Base-by-base conservation (phyloP, 2,329 filamentous ascomycete genomes). In the Cladosporium halotolerans region DNA sequence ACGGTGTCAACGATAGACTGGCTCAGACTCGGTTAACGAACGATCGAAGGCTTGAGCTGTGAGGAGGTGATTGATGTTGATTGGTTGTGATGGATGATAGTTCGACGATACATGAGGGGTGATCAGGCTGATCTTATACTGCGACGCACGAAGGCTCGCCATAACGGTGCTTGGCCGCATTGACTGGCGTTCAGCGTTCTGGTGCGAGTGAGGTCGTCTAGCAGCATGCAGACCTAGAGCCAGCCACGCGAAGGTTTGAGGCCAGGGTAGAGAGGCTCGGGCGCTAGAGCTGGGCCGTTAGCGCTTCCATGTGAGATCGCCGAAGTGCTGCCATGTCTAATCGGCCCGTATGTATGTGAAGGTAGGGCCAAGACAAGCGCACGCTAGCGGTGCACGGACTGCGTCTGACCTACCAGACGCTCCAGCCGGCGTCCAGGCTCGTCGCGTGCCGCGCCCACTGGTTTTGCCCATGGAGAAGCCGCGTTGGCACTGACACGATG, bases 41-140 rank as follows among this genome's bases (percentile, higher is more conserved):
- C 43, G 50, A 46, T 33, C 19, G 44, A 34, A 23, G 32, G 44
- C 42, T 47, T 18, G 49, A 44, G 40, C 19, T 33, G 16, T 46
- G 44, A 18, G 34, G 39, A 53, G 31, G 43, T 3, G 16, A 33
- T 32, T 19, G 43, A n/a, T 41, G 50, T 33, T 46, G 43, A 19
- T 45, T 46, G 50, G 19, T 41, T 42, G 43, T 47, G 43, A 13
- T 45, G 42, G 19, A 33, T 13, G 45, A 49, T 49, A 41, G 9
- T 51, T 44, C 32, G 32, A 10, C 34, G 43, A 34, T 28, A 46
- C 42, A 53, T 33, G 50, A 18, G 5, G 50, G 50, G 44, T 23
- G 50, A 47, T 45, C 50, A 40, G 40, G 50, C 14, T 40, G 50
- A 40, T 53, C 50, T 53, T 53, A 53, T 53, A 53, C 32, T 53